Evolutionary conservation across 768 basidiomycete genomes (phyloP).

Genomic region (Amanita pseudoporphyria): DNA sequence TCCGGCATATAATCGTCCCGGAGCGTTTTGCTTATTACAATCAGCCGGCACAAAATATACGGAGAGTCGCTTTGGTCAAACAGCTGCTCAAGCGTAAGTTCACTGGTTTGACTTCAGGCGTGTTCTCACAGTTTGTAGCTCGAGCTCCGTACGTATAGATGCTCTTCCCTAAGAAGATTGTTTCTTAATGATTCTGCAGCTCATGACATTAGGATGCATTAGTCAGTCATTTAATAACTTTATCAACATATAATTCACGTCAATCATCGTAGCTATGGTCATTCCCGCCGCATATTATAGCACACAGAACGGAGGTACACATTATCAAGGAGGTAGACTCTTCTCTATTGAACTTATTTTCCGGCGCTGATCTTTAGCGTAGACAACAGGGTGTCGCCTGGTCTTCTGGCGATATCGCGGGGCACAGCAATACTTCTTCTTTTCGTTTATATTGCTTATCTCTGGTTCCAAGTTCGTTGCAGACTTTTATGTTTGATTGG

Average conservation of each 20-base stretch:
- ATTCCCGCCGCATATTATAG: constrained; percentile 82
- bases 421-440: constrained; percentile 75
- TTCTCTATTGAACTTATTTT: constrained; percentile 11
- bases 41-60: constrained; percentile 53
- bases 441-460: constrained; percentile 61
- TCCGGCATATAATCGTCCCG: background rate
- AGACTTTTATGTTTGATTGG: background rate
- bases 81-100: constrained; percentile 80
- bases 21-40: constrained; percentile 2
- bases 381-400: constrained; percentile 25
- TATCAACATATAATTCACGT: background rate
- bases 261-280: constrained; percentile 49
- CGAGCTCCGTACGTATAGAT: constrained; percentile 31
- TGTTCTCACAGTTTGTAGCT: constrained; percentile 20
- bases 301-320: constrained; percentile 7
- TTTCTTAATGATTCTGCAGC: constrained; percentile 20
- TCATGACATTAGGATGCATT: constrained; percentile 83
- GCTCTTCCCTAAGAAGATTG: background rate
- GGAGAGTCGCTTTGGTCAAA: constrained; percentile 71
- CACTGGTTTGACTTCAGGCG: constrained; percentile 1
- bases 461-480: constrained; percentile 60
- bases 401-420: constrained; percentile 43
- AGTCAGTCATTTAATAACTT: constrained; percentile 33
- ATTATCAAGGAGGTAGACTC: too few species aligned
- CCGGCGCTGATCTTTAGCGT: constrained; percentile 3